Percentiles rank a stretch among this genome's conserved stretches.
phyloP scores from a whole-genome alignment of 768 basidiomycete species.

The Mycena venus region DNA sequence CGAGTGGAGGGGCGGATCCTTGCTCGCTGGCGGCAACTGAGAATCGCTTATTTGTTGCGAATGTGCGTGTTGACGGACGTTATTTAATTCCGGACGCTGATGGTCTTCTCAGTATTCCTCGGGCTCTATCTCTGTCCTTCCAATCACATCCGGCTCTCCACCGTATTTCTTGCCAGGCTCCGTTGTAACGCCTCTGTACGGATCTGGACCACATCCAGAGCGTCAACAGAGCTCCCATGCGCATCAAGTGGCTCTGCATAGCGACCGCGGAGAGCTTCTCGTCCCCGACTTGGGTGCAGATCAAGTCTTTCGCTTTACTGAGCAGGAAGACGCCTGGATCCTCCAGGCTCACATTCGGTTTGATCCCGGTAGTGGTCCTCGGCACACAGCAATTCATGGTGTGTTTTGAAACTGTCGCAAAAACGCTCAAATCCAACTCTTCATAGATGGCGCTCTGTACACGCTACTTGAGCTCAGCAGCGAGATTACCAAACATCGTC shows the following conservation, averaged over 20 bases:
- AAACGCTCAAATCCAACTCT: not conserved
- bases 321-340: slow-evolving; percentile 63
- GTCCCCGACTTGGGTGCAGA: slow-evolving; percentile 86
- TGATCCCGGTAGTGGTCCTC: slow-evolving; percentile 74
- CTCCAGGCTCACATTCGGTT: slow-evolving; percentile 61
- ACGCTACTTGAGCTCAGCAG: slow-evolving; percentile 77
- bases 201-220: slow-evolving; percentile 72
- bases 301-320: slow-evolving; percentile 68
- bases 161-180: slow-evolving; percentile 59
- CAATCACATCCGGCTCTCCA: slow-evolving; percentile 57
- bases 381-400: slow-evolving; percentile 79
- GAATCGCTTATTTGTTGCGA: slow-evolving; percentile 73
- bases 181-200: slow-evolving; percentile 58
- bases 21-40: slow-evolving; percentile 74
- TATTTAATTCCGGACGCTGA: not conserved
- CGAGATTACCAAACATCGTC: slow-evolving; percentile 66
- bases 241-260: slow-evolving; percentile 74
- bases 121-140: slow-evolving; percentile 69
- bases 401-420: slow-evolving; percentile 30
- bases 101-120: slow-evolving; percentile 70
- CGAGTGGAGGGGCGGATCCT: slow-evolving; percentile 72
- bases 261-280: slow-evolving; percentile 68
- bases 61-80: slow-evolving; percentile 65
- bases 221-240: slow-evolving; percentile 84
- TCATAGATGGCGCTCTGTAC: slow-evolving; percentile 72